phyloP scores from a whole-genome alignment of 2,329 filamentous ascomycete species.

The Claviceps sp. region DNA sequence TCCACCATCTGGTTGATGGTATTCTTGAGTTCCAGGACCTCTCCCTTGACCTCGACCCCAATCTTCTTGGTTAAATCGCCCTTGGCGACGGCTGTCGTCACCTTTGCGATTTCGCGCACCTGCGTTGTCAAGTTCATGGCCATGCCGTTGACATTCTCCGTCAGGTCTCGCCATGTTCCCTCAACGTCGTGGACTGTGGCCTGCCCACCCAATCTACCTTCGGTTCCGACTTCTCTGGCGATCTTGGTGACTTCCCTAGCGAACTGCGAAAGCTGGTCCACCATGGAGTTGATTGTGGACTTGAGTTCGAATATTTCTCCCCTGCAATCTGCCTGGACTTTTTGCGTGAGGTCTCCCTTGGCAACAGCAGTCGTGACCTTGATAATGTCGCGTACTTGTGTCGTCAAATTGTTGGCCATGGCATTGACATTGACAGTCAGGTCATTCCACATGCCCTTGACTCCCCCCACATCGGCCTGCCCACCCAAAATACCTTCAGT shows the following conservation, averaged over 20 bases:
- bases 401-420: conserved; percentile 78
- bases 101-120: conserved; percentile 92
- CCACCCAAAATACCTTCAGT: conserved; percentile 74
- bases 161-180: conserved; percentile 93
- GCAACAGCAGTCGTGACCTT: conserved; percentile 60
- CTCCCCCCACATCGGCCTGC: conserved; percentile 70
- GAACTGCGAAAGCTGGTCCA: conserved; percentile 93
- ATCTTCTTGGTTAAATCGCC: conserved; percentile 96
- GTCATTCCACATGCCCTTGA: conserved; percentile 83
- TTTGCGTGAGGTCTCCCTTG: conserved; percentile 86
- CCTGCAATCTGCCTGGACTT: conserved; percentile 84
- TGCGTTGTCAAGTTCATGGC: conserved; percentile 96
- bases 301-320: conserved; percentile 92
- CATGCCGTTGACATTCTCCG: conserved; percentile 95
- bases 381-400: conserved; percentile 90
- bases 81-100: conserved; percentile 87
- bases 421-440: conserved; percentile 76
- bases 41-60: conserved; percentile 80
- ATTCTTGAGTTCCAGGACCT: conserved; percentile 89
- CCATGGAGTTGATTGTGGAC: conserved; percentile 98
- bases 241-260: conserved; percentile 95
- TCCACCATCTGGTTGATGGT: conserved; percentile 99
- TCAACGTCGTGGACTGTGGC: conserved; percentile 93
- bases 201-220: conserved; percentile 86
- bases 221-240: conserved; percentile 89